Evolutionary conservation across 352 stramenopile species (phyloP), one percentile per base, ranked within the genome.

Genomic region (Globisporangium camurandrum): DNA sequence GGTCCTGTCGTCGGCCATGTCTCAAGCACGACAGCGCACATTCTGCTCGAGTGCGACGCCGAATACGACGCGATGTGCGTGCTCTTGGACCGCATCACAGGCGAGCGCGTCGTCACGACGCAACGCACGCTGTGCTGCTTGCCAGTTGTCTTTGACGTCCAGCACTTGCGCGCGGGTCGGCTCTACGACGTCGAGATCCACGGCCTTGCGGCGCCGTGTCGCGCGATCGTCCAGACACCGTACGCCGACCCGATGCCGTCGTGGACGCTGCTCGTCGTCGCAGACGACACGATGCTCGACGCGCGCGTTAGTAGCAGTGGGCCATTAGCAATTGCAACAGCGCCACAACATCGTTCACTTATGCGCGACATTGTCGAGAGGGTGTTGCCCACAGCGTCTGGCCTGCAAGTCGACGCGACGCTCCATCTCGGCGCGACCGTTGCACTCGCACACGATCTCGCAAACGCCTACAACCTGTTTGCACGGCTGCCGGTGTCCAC

Each of bases 1-100:
- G 72, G 70, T 19, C 72, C 72, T 19, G 47, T 82, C 14, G 47
- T 84, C 19, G 72, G 72, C 16, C 66, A 50, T 22, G 67, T 80
- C 5, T 60, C 67, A 0, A 39, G 52, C 51, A 56, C 45, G 1
- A 42, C 47, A 1, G 68, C 66, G 40, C 54, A 50, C 27, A 61
- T 83, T 31, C 46, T 83, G 24, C 45, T 85, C 22, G 73, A 81
- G 53, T 64, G 61, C 16, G 62, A 74, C 28, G 49, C 45, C 34
- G 70, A 76, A 33, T 51, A 49, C 4, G 51, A 74, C 12, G 27
- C 82, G 17, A 22, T 46, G 31, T 82, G 72, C 22, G 44, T 74
- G 0, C 48, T 67, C 52, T 66, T 55, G 4, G 69, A 77, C 41
- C 62, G 70, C 3, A 28, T 84, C 16, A 67, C 47, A 45, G 39